These are phyloP conservation scores for Trametes polyzona DNA, from an alignment of 1,284 basidiomycete genomes.

Conservation along the genomic window DNA sequence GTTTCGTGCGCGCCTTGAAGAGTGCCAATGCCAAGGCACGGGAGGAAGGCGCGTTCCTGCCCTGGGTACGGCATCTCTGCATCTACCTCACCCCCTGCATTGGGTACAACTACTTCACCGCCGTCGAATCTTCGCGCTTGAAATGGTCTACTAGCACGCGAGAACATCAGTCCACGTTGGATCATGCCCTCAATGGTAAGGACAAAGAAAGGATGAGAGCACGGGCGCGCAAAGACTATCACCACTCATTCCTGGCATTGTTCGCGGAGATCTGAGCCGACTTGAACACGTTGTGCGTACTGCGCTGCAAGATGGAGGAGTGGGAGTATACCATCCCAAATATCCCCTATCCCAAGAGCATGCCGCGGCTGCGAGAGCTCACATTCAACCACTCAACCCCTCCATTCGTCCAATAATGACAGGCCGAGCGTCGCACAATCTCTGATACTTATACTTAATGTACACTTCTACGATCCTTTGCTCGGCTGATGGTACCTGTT, in stretches of 20 bases:
- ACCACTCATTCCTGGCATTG: neutral
- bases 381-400: neutral
- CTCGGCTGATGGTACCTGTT: too few species aligned
- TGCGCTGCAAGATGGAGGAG: neutral
- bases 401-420: too few species aligned
- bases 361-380: neutral
- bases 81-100: neutral
- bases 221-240: neutral
- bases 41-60: neutral
- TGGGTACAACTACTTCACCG: neutral
- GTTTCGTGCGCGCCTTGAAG: neutral
- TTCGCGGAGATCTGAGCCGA: neutral
- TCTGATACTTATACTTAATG: too few species aligned
- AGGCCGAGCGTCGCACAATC: too few species aligned
- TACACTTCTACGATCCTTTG: too few species aligned
- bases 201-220: too few species aligned
- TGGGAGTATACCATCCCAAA: too few species aligned
- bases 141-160: neutral
- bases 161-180: neutral
- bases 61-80: conserved; percentile 11
- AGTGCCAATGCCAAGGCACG: neutral
- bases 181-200: neutral
- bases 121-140: neutral
- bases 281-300: neutral
- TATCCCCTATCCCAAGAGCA: neutral